Conservation (phyloP, 1,284 basidiomycete species). For the Pseudozyma hubeiensis region DNA sequence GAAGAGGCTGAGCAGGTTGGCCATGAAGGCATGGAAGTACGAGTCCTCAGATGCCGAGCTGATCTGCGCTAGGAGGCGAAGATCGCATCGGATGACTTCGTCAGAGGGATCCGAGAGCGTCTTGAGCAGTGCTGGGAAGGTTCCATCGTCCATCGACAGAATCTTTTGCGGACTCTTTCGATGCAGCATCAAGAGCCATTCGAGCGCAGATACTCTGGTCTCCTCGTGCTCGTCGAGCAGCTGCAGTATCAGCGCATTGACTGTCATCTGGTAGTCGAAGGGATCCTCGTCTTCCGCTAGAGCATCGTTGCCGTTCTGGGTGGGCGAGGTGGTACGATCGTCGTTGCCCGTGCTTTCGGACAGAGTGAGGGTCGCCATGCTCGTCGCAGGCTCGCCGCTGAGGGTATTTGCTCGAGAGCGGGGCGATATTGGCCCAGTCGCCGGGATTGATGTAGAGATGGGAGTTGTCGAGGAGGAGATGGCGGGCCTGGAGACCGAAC, state of each 20-base stretch:
- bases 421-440: constrained; percentile 21
- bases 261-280: constrained; percentile 91
- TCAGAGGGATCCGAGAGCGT: constrained; percentile 96
- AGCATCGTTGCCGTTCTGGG: neutral
- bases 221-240: constrained; percentile 96
- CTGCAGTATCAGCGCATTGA: constrained; percentile 90
- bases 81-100: constrained; percentile 95
- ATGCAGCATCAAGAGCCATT: constrained; percentile 99
- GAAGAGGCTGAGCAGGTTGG: constrained; percentile 91
- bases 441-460: neutral
- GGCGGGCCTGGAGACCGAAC: constrained; percentile 19
- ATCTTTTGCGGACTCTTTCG: constrained; percentile 98
- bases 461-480: constrained; percentile 3
- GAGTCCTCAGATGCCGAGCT: constrained; percentile 89
- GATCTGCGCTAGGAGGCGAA: constrained; percentile 95
- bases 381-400: constrained; percentile 17
- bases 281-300: constrained; percentile 72
- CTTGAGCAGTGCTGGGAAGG: constrained; percentile 93
- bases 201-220: constrained; percentile 91
- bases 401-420: constrained; percentile 22
- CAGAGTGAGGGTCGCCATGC: constrained; percentile 19
- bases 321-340: constrained; percentile 18
- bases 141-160: constrained; percentile 93
- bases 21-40: constrained; percentile 96
- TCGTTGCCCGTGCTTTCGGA: constrained; percentile 18